Percentiles rank a stretch among this genome's conserved stretches.
phyloP scores from a whole-genome alignment of 1,284 basidiomycete species.

The Fomitopsis betulina region DNA sequence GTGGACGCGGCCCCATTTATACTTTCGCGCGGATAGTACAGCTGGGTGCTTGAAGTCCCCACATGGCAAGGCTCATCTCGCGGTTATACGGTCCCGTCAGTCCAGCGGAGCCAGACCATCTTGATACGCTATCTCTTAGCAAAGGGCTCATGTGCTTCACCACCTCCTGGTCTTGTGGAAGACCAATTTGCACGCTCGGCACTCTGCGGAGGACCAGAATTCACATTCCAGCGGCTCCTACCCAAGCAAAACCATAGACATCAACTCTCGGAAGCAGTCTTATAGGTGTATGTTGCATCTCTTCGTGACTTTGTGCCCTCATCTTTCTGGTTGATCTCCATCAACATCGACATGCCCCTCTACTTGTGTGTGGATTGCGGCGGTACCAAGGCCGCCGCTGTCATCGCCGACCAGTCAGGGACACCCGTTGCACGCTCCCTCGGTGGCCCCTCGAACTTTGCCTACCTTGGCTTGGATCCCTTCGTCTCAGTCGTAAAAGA shows the following conservation, averaged over 20 bases:
- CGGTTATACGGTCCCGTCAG: neutral
- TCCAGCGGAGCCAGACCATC: neutral
- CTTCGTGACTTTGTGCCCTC: too few relatives aligned
- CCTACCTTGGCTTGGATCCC: conserved; percentile 49
- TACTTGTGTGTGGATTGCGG: conserved; percentile 80
- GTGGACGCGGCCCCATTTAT: too few relatives aligned
- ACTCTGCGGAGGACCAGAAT: neutral
- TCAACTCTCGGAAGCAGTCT: neutral
- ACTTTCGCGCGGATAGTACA: too few relatives aligned
- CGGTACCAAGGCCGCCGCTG: conserved; percentile 75
- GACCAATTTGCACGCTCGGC: neutral
- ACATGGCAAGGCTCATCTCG: neutral
- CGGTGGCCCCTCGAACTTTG: conserved; percentile 66
- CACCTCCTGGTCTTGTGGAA: neutral
- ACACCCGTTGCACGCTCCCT: conserved; percentile 55
- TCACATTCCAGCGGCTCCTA: neutral
- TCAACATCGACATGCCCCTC: conserved; percentile 39
- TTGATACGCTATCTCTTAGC: conserved; percentile 2
- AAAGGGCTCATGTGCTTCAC: neutral
- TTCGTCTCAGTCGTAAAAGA: conserved; percentile 45
- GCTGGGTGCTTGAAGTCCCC: too few relatives aligned
- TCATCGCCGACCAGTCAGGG: conserved; percentile 52
- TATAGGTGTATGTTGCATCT: neutral
- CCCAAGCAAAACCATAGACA: neutral
- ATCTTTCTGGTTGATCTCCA: neutral